Conservation (phyloP, 1,284 basidiomycete species). For the Pseudozyma tsukubaensis region DNA sequence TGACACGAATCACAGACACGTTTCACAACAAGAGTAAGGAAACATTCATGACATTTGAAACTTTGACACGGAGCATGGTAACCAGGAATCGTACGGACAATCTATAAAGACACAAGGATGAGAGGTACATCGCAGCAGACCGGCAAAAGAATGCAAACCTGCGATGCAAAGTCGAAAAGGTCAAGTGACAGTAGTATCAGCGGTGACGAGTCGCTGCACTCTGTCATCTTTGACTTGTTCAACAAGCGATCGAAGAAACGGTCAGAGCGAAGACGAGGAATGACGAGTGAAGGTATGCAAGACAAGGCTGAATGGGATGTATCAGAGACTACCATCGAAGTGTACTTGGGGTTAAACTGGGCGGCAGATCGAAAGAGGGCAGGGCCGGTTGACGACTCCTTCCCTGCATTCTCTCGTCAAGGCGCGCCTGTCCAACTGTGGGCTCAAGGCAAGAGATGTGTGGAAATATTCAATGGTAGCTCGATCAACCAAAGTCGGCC, state of each 20-base stretch:
- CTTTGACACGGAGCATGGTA: constrained; percentile 37
- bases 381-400: constrained; percentile 54
- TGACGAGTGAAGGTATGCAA: constrained; percentile 2
- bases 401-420: constrained; percentile 15
- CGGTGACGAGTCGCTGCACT: constrained; percentile 48
- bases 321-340: constrained; percentile 6
- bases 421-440: constrained; percentile 41
- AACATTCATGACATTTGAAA: constrained; percentile 49
- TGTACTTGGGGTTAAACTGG: constrained; percentile 24
- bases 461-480: constrained; percentile 1
- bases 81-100: constrained; percentile 31
- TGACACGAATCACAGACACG: background rate
- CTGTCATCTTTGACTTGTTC: background rate
- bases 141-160: background rate
- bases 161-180: background rate
- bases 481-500: background rate
- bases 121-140: constrained; percentile 6
- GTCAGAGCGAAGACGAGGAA: constrained; percentile 1
- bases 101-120: constrained; percentile 29
- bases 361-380: constrained; percentile 21
- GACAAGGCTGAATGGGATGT: constrained; percentile 1
- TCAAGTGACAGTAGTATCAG: constrained; percentile 12
- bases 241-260: constrained; percentile 2
- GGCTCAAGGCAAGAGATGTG: constrained; percentile 21
- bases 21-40: background rate